A percentile compares a stretch with the other conserved stretches of the same genome.
Evolutionary conservation across 495 filamentous ascomycete genomes (phyloP).

Genomic region (Penicillium dipodomyicola): DNA sequence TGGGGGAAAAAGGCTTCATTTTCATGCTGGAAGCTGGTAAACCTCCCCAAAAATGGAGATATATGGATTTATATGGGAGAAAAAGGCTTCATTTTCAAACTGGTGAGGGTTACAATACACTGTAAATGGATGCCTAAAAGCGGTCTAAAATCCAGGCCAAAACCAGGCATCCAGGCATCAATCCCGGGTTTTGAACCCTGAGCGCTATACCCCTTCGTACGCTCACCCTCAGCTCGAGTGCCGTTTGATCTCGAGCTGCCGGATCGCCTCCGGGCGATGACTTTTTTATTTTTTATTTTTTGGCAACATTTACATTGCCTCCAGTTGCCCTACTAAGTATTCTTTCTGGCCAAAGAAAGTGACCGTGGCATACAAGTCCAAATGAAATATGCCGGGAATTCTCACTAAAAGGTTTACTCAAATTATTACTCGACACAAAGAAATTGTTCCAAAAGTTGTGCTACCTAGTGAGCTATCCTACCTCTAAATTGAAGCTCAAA

Average conservation of each 20-base stretch:
- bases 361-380: background rate
- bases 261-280: background rate
- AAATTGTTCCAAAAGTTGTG: background rate
- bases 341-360: too few relatives aligned
- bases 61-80: too few relatives aligned
- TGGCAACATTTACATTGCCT: background rate
- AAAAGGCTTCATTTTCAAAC: too few relatives aligned
- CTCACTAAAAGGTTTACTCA: background rate
- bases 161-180: too few relatives aligned
- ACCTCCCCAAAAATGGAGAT: too few relatives aligned
- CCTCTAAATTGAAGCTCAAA: slow-evolving; percentile 12
- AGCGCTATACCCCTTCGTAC: too few relatives aligned
- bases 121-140: too few relatives aligned
- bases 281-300: background rate
- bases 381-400: background rate
- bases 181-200: too few relatives aligned
- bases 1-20: too few relatives aligned
- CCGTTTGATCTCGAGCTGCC: background rate
- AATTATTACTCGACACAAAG: background rate
- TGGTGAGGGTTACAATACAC: too few relatives aligned
- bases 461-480: background rate
- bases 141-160: too few relatives aligned
- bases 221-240: background rate
- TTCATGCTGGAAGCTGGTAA: too few relatives aligned
- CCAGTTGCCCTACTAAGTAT: background rate